Base-by-base conservation (phyloP, 1,139 yeast genomes). In the Pichia sp. region DNA sequence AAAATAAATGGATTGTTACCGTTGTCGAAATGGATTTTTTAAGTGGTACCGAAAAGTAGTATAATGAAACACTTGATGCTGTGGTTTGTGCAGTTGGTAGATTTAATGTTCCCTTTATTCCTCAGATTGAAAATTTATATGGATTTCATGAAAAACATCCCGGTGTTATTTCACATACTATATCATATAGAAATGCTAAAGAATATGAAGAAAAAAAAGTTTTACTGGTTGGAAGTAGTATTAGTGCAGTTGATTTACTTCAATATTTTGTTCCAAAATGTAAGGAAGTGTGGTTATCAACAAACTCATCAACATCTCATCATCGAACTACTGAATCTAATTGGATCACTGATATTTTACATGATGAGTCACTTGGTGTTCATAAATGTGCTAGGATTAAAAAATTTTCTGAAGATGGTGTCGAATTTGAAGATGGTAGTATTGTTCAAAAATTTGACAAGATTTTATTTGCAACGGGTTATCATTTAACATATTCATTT, bases 201-300 rank as follows among this genome's bases (percentile, higher is more conserved):
- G 54, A 54, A 1, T 55, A 70, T 4, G 56, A 53, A 20, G 65
- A 61, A 43, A 64, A 72, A 50, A 68, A 66, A 25, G 73, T 73
- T 2, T 56, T 76, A 38, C 60, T 74, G 27, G 66, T 76, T 31
- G 81, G 80, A 5, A 72, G 74, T 1, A 65, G 74, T 38, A 60
- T 75, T 31, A 68, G 75, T 52, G 72, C 79, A 2, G 62, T 72
- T 25, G 78, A 76, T 52, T 53, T 74, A 9, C 56, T 73, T 14
- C 80, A 76, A 50, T 74, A 76, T 45, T 54, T 72, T 10, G 58
- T 63, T n/a, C 74, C 76, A 0, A 56, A 63, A 6, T 33, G 61
- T 63, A 35, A 28, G 27, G 43, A 40, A n/a, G 39, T 40, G n/a
- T 36, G 37, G 33, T 19, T 40, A 21, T 37, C 41, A 3, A 28